A percentile compares a stretch with the other conserved stretches of the same genome.
Evolutionary conservation across 1,284 basidiomycete species (phyloP).

Genomic region (Sporisorium iseilematis-ciliati): DNA sequence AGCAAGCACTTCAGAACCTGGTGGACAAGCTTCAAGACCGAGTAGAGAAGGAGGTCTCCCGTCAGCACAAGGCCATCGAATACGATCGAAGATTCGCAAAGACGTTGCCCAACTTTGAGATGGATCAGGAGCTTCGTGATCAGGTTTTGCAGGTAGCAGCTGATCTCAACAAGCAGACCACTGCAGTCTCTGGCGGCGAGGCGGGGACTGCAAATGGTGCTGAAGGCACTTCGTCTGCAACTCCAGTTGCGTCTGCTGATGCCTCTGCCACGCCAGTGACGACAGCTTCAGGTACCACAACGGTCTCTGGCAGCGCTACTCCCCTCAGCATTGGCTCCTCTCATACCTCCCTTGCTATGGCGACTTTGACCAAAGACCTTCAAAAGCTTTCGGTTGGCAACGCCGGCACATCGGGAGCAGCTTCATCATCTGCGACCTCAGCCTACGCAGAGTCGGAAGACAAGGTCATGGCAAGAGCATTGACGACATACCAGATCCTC

Average conservation of each 20-base stretch:
- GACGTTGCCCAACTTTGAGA: conserved; percentile 76
- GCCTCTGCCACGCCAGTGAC: conserved; percentile 25
- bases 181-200: conserved; percentile 66
- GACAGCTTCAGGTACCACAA: conserved; percentile 18
- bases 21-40: conserved; percentile 85
- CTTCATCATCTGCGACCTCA: conserved; percentile 18
- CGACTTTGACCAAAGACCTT: conserved; percentile 43
- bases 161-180: conserved; percentile 68
- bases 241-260: conserved; percentile 8
- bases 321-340: conserved; percentile 39
- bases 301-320: conserved; percentile 40
- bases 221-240: conserved; percentile 6
- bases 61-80: conserved; percentile 81
- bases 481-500: conserved; percentile 85
- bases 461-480: conserved; percentile 79
- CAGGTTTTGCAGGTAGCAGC: conserved; percentile 75
- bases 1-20: conserved; percentile 65
- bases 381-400: conserved; percentile 38
- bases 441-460: conserved; percentile 48
- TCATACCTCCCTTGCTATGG: conserved; percentile 44
- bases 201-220: neutral
- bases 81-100: conserved; percentile 83
- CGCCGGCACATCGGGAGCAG: conserved; percentile 3
- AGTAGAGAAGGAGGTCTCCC: conserved; percentile 85
- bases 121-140: conserved; percentile 77